Conservation (phyloP, 768 basidiomycete genomes). For the Boletales sp. region DNA sequence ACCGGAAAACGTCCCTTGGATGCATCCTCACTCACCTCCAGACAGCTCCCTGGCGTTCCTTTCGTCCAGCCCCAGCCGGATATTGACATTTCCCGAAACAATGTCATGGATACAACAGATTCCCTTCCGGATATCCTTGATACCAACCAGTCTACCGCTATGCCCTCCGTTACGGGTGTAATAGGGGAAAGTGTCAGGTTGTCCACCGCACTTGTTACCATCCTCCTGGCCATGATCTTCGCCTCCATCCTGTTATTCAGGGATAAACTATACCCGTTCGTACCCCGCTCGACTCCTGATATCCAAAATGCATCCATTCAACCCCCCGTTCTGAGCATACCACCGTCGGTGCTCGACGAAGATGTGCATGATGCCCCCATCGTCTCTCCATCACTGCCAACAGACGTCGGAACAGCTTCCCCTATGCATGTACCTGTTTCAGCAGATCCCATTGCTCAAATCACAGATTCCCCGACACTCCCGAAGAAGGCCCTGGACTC, state of each 20-base stretch:
- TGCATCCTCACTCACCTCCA: conserved; percentile 43
- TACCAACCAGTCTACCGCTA: conserved; percentile 11
- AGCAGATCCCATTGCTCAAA: neutral
- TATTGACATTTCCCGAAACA: conserved; percentile 8
- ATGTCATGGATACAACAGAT: conserved; percentile 11
- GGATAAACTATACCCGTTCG: conserved; percentile 16
- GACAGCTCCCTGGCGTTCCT: conserved; percentile 60
- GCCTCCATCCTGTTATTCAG: conserved; percentile 25
- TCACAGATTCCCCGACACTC: conserved; percentile 3
- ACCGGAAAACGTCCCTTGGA: conserved; percentile 59
- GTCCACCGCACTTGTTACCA: conserved; percentile 17
- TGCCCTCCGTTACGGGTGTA: conserved; percentile 13
- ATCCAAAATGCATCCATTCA: conserved; percentile 6
- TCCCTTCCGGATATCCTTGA: conserved; percentile 15
- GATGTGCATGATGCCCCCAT: neutral
- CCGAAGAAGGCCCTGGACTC: conserved; percentile 9
- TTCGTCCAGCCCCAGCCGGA: conserved; percentile 31
- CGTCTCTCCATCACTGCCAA: neutral
- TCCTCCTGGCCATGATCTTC: conserved; percentile 21
- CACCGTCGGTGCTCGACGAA: conserved; percentile 1
- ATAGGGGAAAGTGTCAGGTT: conserved; percentile 13
- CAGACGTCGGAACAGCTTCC: conserved; percentile 1
- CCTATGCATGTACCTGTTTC: neutral
- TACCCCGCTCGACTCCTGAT: neutral
- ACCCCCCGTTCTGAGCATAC: neutral